These are phyloP conservation scores for Tylopilus sp. DNA, from an alignment of 1,284 basidiomycete genomes.

Conservation along the genomic window DNA sequence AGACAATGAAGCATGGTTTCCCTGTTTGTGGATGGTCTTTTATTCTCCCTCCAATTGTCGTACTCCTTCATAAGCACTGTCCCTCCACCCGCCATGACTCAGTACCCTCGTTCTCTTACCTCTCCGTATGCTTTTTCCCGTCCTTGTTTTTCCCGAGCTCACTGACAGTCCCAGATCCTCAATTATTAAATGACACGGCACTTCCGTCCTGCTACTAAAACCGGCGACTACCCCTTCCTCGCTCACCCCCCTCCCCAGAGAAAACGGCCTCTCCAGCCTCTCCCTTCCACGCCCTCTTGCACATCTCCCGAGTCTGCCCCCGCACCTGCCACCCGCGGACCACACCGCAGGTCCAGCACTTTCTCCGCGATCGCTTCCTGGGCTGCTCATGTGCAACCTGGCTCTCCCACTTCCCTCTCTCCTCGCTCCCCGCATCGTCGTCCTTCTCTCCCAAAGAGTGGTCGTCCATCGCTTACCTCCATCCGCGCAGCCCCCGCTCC, in stretches of 20 bases:
- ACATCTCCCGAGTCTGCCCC: slow-evolving; percentile 10
- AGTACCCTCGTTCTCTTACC: background rate
- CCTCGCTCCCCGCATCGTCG: slow-evolving; percentile 45
- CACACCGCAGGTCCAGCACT: slow-evolving; percentile 36
- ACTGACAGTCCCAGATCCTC: background rate
- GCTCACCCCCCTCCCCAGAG: slow-evolving; percentile 42
- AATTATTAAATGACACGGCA: slow-evolving; percentile 6
- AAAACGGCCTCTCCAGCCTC: slow-evolving; percentile 18
- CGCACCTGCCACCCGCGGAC: background rate
- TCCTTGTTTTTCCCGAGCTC: slow-evolving; percentile 4
- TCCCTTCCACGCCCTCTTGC: slow-evolving; percentile 18
- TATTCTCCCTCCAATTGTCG: slow-evolving; percentile 22
- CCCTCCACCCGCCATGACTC: background rate
- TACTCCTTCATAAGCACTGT: slow-evolving; percentile 18
- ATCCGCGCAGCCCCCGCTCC: slow-evolving; percentile 39
- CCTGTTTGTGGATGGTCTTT: background rate
- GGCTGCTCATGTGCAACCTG: slow-evolving; percentile 62
- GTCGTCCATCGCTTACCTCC: slow-evolving; percentile 36
- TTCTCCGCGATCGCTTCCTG: slow-evolving; percentile 47
- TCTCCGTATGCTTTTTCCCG: slow-evolving; percentile 7
- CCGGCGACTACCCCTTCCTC: slow-evolving; percentile 39
- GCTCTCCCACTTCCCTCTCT: slow-evolving; percentile 54
- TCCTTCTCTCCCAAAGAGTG: slow-evolving; percentile 33
- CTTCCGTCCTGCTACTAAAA: slow-evolving; percentile 14
- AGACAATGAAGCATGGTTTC: too few relatives aligned